These are phyloP conservation scores for Rhodamnia rubescens DNA, from an alignment of 345 rosid species.

Conservation along the genomic window DNA sequence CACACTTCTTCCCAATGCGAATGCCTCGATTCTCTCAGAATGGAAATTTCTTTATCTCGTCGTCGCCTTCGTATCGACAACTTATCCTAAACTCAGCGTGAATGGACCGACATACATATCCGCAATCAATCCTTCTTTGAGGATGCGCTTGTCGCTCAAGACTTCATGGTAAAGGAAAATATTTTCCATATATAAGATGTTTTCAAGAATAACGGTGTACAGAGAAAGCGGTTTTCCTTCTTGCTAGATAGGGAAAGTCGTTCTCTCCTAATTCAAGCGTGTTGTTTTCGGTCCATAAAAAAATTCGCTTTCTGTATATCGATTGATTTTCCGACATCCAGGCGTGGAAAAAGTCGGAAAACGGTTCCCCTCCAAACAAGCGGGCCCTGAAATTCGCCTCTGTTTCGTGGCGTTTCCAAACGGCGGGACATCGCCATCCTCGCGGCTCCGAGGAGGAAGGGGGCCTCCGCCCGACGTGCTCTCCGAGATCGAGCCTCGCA, in stretches of 20 bases:
- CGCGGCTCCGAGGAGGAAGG: not conserved
- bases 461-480: too few species aligned
- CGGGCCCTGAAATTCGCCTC: not conserved
- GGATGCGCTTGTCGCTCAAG: too few species aligned
- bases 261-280: not conserved
- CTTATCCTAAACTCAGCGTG: not conserved
- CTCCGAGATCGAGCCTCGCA: too few species aligned
- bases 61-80: not conserved
- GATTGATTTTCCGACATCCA: not conserved
- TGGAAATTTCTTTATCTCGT: not conserved
- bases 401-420: fast-evolving
- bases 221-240: too few species aligned
- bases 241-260: too few species aligned
- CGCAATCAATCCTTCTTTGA: not conserved
- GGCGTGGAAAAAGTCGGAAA: not conserved
- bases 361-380: not conserved
- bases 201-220: not conserved
- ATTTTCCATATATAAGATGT: not conserved
- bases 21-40: not conserved
- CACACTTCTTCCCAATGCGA: not conserved
- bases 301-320: fast-evolving
- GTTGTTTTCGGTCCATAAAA: not conserved
- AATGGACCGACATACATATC: not conserved
- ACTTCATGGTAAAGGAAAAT: too few species aligned
- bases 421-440: not conserved